Percentiles rank a stretch among this genome's conserved stretches.
These are phyloP conservation scores for Rutstroemia sp. DNA, from an alignment of 2,329 filamentous ascomycete species.

Conservation along the genomic window DNA sequence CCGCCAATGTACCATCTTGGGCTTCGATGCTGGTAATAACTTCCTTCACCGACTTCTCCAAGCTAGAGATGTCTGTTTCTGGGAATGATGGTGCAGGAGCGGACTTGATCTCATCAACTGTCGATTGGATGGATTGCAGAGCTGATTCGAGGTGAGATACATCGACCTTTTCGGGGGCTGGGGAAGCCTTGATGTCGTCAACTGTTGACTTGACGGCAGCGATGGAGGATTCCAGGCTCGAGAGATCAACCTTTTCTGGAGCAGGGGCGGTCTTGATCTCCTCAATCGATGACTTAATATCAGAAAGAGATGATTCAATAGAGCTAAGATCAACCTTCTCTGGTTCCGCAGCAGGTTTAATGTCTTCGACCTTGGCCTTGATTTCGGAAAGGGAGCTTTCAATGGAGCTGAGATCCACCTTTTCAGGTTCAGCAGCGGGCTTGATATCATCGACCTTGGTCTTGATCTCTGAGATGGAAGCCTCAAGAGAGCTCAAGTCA, in stretches of 20 bases:
- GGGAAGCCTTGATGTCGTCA: constrained; percentile 8
- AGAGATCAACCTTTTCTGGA: constrained; percentile 14
- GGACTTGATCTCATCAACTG: constrained; percentile 14
- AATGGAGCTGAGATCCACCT: constrained; percentile 12
- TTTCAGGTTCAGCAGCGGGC: constrained; percentile 8
- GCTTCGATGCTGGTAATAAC: constrained; percentile 8
- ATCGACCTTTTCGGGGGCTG: constrained; percentile 15
- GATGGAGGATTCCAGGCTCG: constrained; percentile 13
- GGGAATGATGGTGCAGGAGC: constrained; percentile 7
- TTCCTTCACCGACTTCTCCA: constrained; percentile 14
- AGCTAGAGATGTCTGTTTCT: constrained; percentile 13
- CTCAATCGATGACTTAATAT: constrained; percentile 12
- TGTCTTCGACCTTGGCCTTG: constrained; percentile 1
- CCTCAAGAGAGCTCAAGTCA: too few species aligned
- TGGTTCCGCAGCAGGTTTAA: neutral
- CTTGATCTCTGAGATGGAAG: constrained; percentile 3
- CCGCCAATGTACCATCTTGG: constrained; percentile 8
- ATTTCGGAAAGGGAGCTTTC: neutral
- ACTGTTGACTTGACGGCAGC: constrained; percentile 15
- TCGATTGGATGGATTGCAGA: constrained; percentile 13
- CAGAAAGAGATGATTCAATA: constrained; percentile 12
- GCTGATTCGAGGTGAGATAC: constrained; percentile 12
- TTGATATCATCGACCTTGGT: neutral
- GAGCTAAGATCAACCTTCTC: constrained; percentile 11
- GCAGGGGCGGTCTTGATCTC: constrained; percentile 8